Conservation (phyloP, 2,329 filamentous ascomycete species). For the Phialophora expanda region DNA sequence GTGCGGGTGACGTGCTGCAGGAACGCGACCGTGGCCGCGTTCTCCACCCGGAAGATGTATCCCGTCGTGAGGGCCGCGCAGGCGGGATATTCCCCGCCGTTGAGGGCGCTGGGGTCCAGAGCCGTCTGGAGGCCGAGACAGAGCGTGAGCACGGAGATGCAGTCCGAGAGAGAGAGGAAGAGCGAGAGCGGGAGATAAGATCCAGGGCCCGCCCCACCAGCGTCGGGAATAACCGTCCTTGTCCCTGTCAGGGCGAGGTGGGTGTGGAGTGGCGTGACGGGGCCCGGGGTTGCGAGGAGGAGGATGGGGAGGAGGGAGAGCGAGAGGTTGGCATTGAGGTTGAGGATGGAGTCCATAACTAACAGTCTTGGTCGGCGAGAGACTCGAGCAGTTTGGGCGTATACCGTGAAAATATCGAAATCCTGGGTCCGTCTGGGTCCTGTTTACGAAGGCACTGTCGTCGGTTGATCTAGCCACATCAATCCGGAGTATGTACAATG, state of each 20-base stretch:
- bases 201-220: too few relatives aligned
- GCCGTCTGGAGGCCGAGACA: constrained; percentile 59
- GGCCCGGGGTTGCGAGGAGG: constrained; percentile 22
- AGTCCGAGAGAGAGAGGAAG: background rate
- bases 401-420: too few relatives aligned
- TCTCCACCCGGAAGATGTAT: constrained; percentile 52
- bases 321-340: background rate
- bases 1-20: constrained; percentile 62
- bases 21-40: constrained; percentile 59
- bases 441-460: too few relatives aligned
- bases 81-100: constrained; percentile 50
- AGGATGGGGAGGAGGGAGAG: constrained; percentile 24
- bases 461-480: too few relatives aligned
- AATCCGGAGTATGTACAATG: too few relatives aligned
- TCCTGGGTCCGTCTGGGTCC: too few relatives aligned
- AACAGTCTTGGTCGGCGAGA: too few relatives aligned
- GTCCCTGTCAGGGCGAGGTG: constrained; percentile 4
- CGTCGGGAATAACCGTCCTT: background rate
- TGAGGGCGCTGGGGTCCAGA: constrained; percentile 60
- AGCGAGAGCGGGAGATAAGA: background rate
- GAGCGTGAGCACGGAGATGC: background rate
- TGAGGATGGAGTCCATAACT: background rate
- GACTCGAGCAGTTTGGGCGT: too few relatives aligned
- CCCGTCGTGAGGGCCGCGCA: constrained; percentile 52
- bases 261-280: constrained; percentile 15